phyloP scores from a whole-genome alignment of 163 green algal species.

The Chloromonas sp. region DNA sequence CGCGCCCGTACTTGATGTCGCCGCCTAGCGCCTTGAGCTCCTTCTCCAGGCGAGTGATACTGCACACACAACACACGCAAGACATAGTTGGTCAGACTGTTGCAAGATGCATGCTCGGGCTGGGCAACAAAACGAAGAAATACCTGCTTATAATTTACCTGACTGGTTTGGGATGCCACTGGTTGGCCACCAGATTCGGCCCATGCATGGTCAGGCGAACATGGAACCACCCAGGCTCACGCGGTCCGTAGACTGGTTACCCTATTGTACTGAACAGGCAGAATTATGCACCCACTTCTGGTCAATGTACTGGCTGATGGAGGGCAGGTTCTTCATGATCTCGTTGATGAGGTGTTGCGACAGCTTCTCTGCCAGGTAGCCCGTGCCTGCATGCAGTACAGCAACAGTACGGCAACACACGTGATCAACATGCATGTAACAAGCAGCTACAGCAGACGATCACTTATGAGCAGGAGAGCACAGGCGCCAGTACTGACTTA shows the following conservation, averaged over 20 bases:
- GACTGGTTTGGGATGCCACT: too few species aligned
- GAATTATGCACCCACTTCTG: slow-evolving; percentile 42
- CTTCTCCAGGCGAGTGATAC: slow-evolving; percentile 35
- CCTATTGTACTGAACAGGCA: not conserved
- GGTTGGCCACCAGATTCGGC: too few species aligned
- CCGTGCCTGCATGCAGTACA: slow-evolving; percentile 49
- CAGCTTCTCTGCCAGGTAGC: slow-evolving; percentile 74
- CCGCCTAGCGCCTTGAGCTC: slow-evolving; percentile 68
- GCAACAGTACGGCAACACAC: too few species aligned
- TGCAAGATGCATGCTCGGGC: not conserved
- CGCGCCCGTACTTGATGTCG: slow-evolving; percentile 65
- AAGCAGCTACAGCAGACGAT: not conserved
- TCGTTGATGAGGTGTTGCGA: slow-evolving; percentile 72
- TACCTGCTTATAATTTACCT: too few species aligned
- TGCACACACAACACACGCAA: not conserved
- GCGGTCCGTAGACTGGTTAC: not conserved
- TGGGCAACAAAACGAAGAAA: not conserved
- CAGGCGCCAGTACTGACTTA: not conserved
- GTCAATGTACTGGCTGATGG: slow-evolving; percentile 82
- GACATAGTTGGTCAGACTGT: not conserved
- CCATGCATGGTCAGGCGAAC: not conserved
- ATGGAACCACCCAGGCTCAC: not conserved
- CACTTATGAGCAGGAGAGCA: not conserved
- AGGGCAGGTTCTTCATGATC: slow-evolving; percentile 82
- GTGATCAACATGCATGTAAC: not conserved